These are phyloP conservation scores for Yamadazyma kanchanaburiensis DNA, from an alignment of 1,139 yeast species.

Conservation along the genomic window DNA sequence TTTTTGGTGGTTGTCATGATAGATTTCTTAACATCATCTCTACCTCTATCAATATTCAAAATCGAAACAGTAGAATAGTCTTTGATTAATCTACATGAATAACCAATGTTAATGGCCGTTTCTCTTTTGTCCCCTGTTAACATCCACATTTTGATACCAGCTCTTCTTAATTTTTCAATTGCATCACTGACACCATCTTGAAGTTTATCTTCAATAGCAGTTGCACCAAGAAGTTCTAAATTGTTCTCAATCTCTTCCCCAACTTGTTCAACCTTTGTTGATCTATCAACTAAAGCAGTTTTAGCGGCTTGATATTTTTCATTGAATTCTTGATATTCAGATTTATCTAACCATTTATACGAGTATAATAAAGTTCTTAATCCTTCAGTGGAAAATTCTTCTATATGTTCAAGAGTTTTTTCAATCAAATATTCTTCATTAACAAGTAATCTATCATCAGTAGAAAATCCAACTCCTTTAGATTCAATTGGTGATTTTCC, in stretches of 20 bases:
- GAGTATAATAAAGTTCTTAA: constrained; percentile 84
- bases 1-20: constrained; percentile 62
- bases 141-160: constrained; percentile 97
- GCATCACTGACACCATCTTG: constrained; percentile 96
- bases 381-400: constrained; percentile 93
- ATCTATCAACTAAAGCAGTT: constrained; percentile 67
- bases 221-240: constrained; percentile 78
- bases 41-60: constrained; percentile 56
- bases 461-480: constrained; percentile 16
- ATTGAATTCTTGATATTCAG: constrained; percentile 67
- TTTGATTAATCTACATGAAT: constrained; percentile 87
- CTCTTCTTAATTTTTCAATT: constrained; percentile 85
- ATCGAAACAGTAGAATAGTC: constrained; percentile 90
- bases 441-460: constrained; percentile 60
- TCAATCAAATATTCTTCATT: constrained; percentile 81
- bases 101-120: constrained; percentile 96
- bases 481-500: neutral
- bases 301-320: constrained; percentile 69
- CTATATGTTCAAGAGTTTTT: constrained; percentile 83
- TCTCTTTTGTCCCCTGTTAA: constrained; percentile 96
- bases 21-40: constrained; percentile 46
- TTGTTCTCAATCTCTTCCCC: constrained; percentile 71
- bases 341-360: constrained; percentile 62
- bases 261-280: constrained; percentile 60
- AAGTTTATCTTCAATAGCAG: constrained; percentile 95